phyloP scores from a whole-genome alignment of 2,329 filamentous ascomycete genomes.

The Penicillium sp. region DNA sequence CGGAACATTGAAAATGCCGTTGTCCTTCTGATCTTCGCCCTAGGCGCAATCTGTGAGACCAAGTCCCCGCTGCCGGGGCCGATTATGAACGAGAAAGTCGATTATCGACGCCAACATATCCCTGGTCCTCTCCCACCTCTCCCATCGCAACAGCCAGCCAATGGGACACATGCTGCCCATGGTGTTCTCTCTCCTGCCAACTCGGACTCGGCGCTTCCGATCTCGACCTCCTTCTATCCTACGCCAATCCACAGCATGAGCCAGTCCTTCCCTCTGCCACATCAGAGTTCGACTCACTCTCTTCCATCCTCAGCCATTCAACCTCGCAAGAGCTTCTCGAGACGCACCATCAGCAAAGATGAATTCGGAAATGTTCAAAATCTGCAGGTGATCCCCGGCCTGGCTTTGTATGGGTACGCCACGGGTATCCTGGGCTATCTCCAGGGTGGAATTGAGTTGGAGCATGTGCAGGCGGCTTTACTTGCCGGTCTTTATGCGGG shows the following conservation, averaged over 20 bases:
- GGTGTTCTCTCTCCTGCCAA: slow-evolving; percentile 29
- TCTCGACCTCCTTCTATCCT: slow-evolving; percentile 23
- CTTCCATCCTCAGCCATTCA: slow-evolving; percentile 15
- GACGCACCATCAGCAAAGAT: slow-evolving; percentile 7
- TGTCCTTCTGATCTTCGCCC: slow-evolving; percentile 74
- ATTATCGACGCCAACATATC: slow-evolving; percentile 31
- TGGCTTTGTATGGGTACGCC: slow-evolving; percentile 85
- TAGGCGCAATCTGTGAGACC: slow-evolving; percentile 75
- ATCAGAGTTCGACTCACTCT: too few relatives aligned
- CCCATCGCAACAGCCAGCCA: neutral
- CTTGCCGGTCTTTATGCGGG: slow-evolving; percentile 85
- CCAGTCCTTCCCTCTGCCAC: slow-evolving; percentile 14
- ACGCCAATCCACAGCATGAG: slow-evolving; percentile 10
- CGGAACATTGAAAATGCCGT: slow-evolving; percentile 75
- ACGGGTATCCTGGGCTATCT: slow-evolving; percentile 82
- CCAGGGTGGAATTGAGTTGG: slow-evolving; percentile 72
- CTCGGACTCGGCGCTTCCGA: slow-evolving; percentile 24
- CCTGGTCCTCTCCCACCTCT: slow-evolving; percentile 22
- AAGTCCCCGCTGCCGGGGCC: slow-evolving; percentile 53
- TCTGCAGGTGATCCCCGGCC: slow-evolving; percentile 79
- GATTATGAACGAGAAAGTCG: slow-evolving; percentile 43
- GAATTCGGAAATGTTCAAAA: slow-evolving; percentile 52
- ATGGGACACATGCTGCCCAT: slow-evolving; percentile 13
- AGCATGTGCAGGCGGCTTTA: slow-evolving; percentile 79
- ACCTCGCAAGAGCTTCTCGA: slow-evolving; percentile 5